Evolutionary conservation across 2,329 filamentous ascomycete species (phyloP).

Genomic region (Mariannaea elegans): DNA sequence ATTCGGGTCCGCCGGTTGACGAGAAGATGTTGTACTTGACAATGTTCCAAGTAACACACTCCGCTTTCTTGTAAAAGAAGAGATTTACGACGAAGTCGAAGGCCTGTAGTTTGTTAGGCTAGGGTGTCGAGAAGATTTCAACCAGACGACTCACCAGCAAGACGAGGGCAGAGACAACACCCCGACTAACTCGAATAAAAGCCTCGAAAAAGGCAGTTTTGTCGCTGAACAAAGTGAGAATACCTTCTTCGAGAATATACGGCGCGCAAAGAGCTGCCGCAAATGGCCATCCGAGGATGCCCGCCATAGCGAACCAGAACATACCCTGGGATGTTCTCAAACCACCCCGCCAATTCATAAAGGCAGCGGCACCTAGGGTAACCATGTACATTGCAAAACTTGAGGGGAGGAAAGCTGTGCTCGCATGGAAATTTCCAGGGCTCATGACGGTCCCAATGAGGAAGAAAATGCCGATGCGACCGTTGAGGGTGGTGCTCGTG

Average conservation of each 20-base stretch:
- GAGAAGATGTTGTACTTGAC: conserved; percentile 95
- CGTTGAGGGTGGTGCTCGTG: conserved; percentile 79
- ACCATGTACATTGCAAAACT: conserved; percentile 97
- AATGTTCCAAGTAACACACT: conserved; percentile 88
- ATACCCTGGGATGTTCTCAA: conserved; percentile 84
- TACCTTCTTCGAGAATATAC: conserved; percentile 80
- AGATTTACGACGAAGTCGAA: conserved; percentile 77
- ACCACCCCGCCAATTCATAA: conserved; percentile 88
- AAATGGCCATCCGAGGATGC: conserved; percentile 94
- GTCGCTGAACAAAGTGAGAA: conserved; percentile 64
- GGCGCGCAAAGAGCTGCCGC: conserved; percentile 82
- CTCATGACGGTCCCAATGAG: conserved; percentile 79
- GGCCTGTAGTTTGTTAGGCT: conserved; percentile 54
- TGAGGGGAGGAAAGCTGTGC: conserved; percentile 86
- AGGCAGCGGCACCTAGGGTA: conserved; percentile 86
- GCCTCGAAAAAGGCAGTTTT: conserved; percentile 68
- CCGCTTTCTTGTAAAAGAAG: conserved; percentile 84
- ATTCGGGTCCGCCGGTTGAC: conserved; percentile 80
- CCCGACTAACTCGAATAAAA: conserved; percentile 70
- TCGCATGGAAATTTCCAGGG: conserved; percentile 93
- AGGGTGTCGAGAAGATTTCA: background rate
- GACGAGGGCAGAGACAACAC: conserved; percentile 70
- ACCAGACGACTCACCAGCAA: conserved; percentile 67
- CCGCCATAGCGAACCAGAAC: conserved; percentile 88
- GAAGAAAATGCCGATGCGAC: conserved; percentile 86